Conservation (phyloP, 2,329 filamentous ascomycete species). For the Nemania bipapillata region DNA sequence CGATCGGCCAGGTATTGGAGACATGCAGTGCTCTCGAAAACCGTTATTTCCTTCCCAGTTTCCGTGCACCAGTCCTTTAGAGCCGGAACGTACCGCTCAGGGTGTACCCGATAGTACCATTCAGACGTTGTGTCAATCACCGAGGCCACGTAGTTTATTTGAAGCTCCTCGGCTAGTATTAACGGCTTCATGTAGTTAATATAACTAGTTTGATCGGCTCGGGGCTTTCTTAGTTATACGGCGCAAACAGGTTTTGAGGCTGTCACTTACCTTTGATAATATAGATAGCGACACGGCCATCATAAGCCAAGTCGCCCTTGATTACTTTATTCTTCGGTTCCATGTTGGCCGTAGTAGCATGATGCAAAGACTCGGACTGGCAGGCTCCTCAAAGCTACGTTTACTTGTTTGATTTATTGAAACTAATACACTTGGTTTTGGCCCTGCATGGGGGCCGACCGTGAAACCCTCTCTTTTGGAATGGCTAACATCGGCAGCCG, state of each 20-base stretch:
- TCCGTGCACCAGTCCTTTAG: constrained; percentile 45
- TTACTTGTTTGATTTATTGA: no score
- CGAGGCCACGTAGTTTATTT: constrained; percentile 49
- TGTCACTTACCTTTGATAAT: constrained; percentile 46
- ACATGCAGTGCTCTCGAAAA: constrained; percentile 55
- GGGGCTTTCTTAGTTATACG: constrained; percentile 2
- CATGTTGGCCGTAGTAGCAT: no score
- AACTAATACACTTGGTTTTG: no score
- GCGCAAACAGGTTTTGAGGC: neutral
- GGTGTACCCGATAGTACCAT: constrained; percentile 52
- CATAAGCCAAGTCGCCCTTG: constrained; percentile 40
- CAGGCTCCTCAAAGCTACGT: no score
- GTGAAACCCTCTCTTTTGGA: no score
- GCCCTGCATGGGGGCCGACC: no score
- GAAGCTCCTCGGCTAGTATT: constrained; percentile 52
- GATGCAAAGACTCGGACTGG: no score
- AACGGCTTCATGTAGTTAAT: constrained; percentile 57
- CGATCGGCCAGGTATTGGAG: constrained; percentile 52
- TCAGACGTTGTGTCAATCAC: constrained; percentile 51
- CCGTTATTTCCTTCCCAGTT: constrained; percentile 34
- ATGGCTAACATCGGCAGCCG: no score
- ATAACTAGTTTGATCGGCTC: constrained; percentile 52
- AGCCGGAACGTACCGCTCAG: constrained; percentile 53
- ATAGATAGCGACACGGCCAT: constrained; percentile 46
- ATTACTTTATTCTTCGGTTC: no score